phyloP scores from a whole-genome alignment of 352 stramenopile species.

The Globisporangium spiculum region DNA sequence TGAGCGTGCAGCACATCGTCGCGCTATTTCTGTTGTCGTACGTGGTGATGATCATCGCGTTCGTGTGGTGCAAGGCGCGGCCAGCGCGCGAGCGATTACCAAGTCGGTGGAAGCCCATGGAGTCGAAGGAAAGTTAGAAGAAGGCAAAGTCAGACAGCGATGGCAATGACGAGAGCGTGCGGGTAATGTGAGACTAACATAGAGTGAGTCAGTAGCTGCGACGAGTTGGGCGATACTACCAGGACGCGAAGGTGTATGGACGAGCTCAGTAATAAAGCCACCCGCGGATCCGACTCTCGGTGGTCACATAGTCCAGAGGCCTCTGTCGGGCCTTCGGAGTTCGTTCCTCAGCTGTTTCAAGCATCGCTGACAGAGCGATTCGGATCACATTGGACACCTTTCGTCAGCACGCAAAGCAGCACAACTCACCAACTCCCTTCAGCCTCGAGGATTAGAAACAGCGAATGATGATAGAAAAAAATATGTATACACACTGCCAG shows the following conservation, averaged over 20 bases:
- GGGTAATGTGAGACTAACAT: background rate
- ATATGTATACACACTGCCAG: background rate
- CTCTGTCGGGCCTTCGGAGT: background rate
- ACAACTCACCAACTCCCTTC: background rate
- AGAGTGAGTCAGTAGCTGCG: background rate
- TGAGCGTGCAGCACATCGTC: slow-evolving; percentile 64
- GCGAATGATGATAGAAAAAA: background rate
- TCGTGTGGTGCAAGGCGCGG: slow-evolving; percentile 77
- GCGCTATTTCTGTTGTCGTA: slow-evolving; percentile 63
- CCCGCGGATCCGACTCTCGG: no score
- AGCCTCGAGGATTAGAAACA: background rate
- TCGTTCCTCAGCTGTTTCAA: background rate
- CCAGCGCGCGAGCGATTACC: slow-evolving; percentile 69
- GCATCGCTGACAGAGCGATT: background rate
- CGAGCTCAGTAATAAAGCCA: background rate
- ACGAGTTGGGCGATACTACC: background rate
- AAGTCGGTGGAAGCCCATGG: slow-evolving; percentile 76
- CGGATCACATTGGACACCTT: no score
- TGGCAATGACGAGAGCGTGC: background rate
- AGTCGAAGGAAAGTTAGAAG: slow-evolving; percentile 62
- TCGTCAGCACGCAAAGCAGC: background rate
- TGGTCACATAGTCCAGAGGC: background rate
- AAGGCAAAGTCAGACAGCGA: background rate
- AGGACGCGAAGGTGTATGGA: background rate
- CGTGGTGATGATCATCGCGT: slow-evolving; percentile 61